A percentile compares a stretch with the other conserved stretches of the same genome.
Evolutionary conservation across 2,329 filamentous ascomycete genomes (phyloP).

Genomic region (Daldinia eschscholtzii): DNA sequence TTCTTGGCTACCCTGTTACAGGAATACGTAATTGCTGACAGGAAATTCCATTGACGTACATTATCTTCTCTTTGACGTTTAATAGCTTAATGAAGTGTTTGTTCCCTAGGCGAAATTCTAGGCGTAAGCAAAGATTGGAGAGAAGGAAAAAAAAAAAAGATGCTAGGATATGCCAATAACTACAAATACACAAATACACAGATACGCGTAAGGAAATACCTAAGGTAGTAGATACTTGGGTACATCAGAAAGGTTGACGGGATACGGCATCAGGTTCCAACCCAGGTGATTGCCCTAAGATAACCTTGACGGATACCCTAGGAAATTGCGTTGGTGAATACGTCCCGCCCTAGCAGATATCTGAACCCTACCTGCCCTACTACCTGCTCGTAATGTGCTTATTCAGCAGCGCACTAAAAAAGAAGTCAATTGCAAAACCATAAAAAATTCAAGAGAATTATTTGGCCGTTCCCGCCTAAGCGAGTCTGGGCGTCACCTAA

Average conservation of each 20-base stretch:
- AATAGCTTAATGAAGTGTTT: not conserved
- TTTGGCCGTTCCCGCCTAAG: slow-evolving; percentile 42
- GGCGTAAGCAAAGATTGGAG: not conserved
- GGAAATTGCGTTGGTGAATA: not conserved
- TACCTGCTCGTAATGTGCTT: slow-evolving; percentile 11
- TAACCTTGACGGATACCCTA: not conserved
- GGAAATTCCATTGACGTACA: not conserved
- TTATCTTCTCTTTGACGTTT: not conserved
- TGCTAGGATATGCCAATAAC: not conserved
- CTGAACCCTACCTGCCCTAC: slow-evolving; percentile 35
- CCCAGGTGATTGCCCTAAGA: not conserved
- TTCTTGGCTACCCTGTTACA: slow-evolving; percentile 24
- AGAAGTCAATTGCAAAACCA: slow-evolving; percentile 33
- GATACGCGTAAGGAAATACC: not conserved
- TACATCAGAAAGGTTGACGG: no score
- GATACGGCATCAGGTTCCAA: not conserved
- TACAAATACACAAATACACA: not conserved
- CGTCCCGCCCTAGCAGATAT: slow-evolving; percentile 14
- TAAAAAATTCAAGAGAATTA: slow-evolving; percentile 29
- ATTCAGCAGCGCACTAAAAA: slow-evolving; percentile 43
- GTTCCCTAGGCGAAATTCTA: not conserved
- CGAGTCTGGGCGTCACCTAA: slow-evolving; percentile 38
- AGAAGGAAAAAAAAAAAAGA: not conserved
- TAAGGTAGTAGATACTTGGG: not conserved
- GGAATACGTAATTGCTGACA: slow-evolving; percentile 18